Evolutionary conservation across 2,329 filamentous ascomycete species (phyloP).

Genomic region (Chalaropsis thielavioides): DNA sequence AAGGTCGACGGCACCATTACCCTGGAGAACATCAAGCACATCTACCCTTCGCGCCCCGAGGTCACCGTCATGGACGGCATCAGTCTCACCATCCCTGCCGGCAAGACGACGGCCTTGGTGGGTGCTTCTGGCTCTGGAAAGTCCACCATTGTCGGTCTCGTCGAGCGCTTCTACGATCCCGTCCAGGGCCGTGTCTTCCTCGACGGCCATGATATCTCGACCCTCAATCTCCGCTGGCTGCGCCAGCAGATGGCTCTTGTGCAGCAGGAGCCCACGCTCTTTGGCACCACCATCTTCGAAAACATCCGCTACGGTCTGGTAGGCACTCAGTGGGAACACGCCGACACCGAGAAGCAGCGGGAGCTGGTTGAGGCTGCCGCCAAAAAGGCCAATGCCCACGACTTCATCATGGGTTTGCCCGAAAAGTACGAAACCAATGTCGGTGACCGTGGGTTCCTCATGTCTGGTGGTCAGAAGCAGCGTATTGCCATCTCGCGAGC

Average conservation of each 20-base stretch:
- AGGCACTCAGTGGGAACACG: slow-evolving; percentile 61
- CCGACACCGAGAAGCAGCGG: slow-evolving; percentile 50
- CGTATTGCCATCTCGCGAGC: slow-evolving; percentile 88
- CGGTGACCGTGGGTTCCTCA: slow-evolving; percentile 82
- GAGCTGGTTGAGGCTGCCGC: slow-evolving; percentile 68
- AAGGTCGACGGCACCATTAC: slow-evolving; percentile 64
- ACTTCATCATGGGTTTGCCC: slow-evolving; percentile 69
- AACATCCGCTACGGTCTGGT: slow-evolving; percentile 89
- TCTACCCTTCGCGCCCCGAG: slow-evolving; percentile 86
- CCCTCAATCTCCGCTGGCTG: slow-evolving; percentile 76
- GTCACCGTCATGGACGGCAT: slow-evolving; percentile 80
- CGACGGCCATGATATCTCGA: slow-evolving; percentile 69
- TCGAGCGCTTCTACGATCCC: slow-evolving; percentile 89
- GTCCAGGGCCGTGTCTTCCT: slow-evolving; percentile 65
- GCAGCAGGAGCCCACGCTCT: slow-evolving; percentile 83
- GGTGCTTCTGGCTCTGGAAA: slow-evolving; percentile 92
- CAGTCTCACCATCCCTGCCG: slow-evolving; percentile 64
- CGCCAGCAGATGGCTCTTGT: slow-evolving; percentile 86
- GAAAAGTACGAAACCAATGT: slow-evolving; percentile 89
- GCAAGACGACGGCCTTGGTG: slow-evolving; percentile 84
- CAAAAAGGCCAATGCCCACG: slow-evolving; percentile 83
- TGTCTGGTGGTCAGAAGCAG: slow-evolving; percentile 93
- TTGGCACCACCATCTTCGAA: slow-evolving; percentile 73
- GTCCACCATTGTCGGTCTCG: slow-evolving; percentile 80
- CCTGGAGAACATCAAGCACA: slow-evolving; percentile 71